Conservation (phyloP, 1,139 yeast species). For the Keqinozyma sinolaborantium region DNA sequence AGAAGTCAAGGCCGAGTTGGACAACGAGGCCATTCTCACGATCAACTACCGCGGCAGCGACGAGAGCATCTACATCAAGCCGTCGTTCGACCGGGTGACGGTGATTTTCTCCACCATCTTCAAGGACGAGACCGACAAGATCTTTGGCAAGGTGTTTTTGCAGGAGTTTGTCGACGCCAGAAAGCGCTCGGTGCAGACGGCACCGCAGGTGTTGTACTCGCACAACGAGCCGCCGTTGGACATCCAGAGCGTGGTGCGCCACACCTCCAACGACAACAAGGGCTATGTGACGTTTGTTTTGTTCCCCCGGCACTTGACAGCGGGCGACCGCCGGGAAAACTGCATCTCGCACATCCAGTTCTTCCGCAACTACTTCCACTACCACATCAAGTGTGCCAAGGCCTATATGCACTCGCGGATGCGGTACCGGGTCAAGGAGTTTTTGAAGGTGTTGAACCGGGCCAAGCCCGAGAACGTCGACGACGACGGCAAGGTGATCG, state of each 20-base stretch:
- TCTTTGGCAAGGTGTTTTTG: conserved; percentile 89
- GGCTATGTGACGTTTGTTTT: conserved; percentile 77
- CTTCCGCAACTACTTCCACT: conserved; percentile 95
- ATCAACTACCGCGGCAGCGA: conserved; percentile 83
- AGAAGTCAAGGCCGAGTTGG: conserved; percentile 45
- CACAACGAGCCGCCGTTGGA: conserved; percentile 93
- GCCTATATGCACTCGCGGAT: conserved; percentile 98
- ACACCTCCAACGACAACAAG: conserved; percentile 44
- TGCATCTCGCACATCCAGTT: conserved; percentile 86
- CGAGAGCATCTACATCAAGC: conserved; percentile 86
- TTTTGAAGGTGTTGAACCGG: conserved; percentile 90
- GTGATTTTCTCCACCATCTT: conserved; percentile 92
- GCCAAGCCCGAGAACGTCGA: conserved; percentile 93
- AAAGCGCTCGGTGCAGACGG: conserved; percentile 92
- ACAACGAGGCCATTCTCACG: conserved; percentile 60
- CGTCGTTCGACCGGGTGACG: conserved; percentile 94
- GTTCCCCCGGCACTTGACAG: conserved; percentile 68
- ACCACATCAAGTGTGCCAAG: conserved; percentile 96
- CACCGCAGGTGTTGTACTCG: conserved; percentile 94
- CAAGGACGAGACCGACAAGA: conserved; percentile 95
- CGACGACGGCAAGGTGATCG: conserved; percentile 56
- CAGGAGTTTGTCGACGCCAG: conserved; percentile 98
- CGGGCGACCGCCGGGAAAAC: conserved; percentile 71
- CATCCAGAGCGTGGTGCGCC: conserved; percentile 42
- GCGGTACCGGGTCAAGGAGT: conserved; percentile 93